Percentiles rank a stretch among this genome's conserved stretches.
phyloP scores from a whole-genome alignment of 352 stramenopile species.

The Blastocystis sp. region DNA sequence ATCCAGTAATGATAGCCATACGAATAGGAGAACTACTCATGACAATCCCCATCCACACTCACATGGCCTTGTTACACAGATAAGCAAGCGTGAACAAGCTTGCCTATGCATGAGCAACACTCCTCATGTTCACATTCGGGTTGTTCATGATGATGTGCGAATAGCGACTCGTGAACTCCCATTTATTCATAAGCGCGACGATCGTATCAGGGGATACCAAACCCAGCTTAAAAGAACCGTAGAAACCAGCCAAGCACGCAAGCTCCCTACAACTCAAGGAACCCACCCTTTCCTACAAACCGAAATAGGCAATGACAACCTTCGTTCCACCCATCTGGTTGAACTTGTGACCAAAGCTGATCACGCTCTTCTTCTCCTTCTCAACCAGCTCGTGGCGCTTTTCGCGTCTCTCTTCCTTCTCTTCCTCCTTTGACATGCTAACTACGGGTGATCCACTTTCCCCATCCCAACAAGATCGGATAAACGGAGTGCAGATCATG shows the following conservation, averaged over 20 bases:
- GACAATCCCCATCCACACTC: background rate
- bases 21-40: conserved; percentile 41
- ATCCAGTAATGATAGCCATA: conserved; percentile 21
- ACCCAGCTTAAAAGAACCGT: conserved; percentile 34
- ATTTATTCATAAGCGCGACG: conserved; percentile 57
- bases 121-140: conserved; percentile 2
- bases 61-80: conserved; percentile 34
- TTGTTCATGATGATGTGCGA: conserved; percentile 57
- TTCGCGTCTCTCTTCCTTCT: conserved; percentile 16
- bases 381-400: conserved; percentile 21
- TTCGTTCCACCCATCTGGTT: conserved; percentile 52
- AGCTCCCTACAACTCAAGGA: conserved; percentile 11
- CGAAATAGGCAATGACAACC: conserved; percentile 54
- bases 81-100: conserved; percentile 41
- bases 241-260: conserved; percentile 15
- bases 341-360: conserved; percentile 56
- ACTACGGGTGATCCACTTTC: background rate
- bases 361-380: conserved; percentile 10
- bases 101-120: background rate
- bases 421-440: background rate
- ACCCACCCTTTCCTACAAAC: background rate
- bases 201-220: conserved; percentile 42
- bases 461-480: background rate
- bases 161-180: conserved; percentile 39
- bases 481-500: background rate